Percentiles rank a stretch among this genome's conserved stretches.
Evolutionary conservation across 2,329 filamentous ascomycete species (phyloP).

Genomic region (Seiridium unicorne): DNA sequence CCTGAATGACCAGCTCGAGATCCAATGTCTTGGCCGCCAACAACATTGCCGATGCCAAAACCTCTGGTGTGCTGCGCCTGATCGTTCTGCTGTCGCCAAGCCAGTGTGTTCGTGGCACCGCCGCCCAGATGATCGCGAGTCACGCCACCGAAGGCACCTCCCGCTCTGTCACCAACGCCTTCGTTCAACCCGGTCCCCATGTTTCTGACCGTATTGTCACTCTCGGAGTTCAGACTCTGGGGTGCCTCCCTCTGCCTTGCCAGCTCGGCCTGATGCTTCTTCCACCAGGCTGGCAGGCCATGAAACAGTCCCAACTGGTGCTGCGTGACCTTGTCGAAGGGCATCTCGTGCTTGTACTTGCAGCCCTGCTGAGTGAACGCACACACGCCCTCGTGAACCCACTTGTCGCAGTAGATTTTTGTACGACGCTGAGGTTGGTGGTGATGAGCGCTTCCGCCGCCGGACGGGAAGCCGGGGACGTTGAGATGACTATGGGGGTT

Average conservation of each 20-base stretch:
- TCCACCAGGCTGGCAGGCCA: constrained; percentile 61
- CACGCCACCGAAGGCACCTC: neutral
- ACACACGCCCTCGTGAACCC: constrained; percentile 83
- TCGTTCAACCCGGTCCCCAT: neutral
- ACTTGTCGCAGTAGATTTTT: constrained; percentile 85
- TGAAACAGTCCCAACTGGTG: constrained; percentile 68
- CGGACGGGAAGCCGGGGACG: neutral
- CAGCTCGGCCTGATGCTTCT: constrained; percentile 49
- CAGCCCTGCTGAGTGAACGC: constrained; percentile 85
- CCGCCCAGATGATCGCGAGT: neutral
- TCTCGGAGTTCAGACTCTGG: neutral
- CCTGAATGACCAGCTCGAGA: neutral
- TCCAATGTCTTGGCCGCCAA: neutral
- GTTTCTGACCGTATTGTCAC: neutral
- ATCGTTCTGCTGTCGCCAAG: neutral
- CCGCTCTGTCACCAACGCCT: neutral
- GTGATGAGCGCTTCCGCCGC: neutral
- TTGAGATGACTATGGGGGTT: neutral
- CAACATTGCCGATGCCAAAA: neutral
- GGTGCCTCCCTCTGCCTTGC: constrained; percentile 26
- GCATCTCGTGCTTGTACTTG: constrained; percentile 90
- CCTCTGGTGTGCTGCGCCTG: neutral
- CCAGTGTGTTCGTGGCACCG: neutral
- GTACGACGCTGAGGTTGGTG: constrained; percentile 20
- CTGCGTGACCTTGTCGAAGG: constrained; percentile 63